Percentiles rank a stretch among this genome's conserved stretches.
Conservation (phyloP, 2,329 filamentous ascomycete genomes). For the Talaromyces piceae region DNA sequence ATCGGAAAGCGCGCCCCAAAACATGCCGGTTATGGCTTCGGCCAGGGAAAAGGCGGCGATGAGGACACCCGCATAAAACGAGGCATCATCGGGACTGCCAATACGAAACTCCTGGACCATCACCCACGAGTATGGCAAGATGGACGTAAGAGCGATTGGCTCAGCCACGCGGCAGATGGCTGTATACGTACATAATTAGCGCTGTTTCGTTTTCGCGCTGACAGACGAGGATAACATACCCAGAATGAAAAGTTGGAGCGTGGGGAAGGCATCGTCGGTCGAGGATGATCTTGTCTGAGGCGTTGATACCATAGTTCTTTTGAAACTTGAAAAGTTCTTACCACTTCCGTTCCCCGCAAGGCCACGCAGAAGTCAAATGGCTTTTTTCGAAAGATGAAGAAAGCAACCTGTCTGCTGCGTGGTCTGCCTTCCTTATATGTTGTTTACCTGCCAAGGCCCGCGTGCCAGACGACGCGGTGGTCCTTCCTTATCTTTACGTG, state of each 20-base stretch:
- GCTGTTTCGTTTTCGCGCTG: background rate
- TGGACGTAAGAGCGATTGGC: slow-evolving; percentile 85
- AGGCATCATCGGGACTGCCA: slow-evolving; percentile 55
- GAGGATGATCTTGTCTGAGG: slow-evolving; percentile 48
- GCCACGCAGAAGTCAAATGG: slow-evolving; percentile 7
- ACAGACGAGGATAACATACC: slow-evolving; percentile 46
- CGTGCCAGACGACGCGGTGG: background rate
- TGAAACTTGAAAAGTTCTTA: slow-evolving; percentile 46
- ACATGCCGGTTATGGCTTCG: slow-evolving; percentile 77
- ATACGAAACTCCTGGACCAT: slow-evolving; percentile 23
- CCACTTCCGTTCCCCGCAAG: slow-evolving; percentile 26
- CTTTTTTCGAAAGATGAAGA: background rate
- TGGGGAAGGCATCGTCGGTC: slow-evolving; percentile 69
- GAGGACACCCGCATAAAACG: slow-evolving; percentile 79
- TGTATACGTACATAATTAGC: slow-evolving; percentile 31
- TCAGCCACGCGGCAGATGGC: slow-evolving; percentile 89
- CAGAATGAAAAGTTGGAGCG: slow-evolving; percentile 73
- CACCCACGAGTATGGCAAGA: slow-evolving; percentile 86
- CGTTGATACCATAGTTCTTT: slow-evolving; percentile 54
- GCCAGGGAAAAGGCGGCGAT: slow-evolving; percentile 79
- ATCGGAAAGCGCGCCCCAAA: slow-evolving; percentile 80
- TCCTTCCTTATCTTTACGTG: background rate
- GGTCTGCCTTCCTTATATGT: slow-evolving; percentile 6
- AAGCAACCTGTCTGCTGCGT: slow-evolving; percentile 7
- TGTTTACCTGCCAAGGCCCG: background rate